phyloP scores from a whole-genome alignment of 371 early-diverging fungal species.

The Enterocytospora artemiae region DNA sequence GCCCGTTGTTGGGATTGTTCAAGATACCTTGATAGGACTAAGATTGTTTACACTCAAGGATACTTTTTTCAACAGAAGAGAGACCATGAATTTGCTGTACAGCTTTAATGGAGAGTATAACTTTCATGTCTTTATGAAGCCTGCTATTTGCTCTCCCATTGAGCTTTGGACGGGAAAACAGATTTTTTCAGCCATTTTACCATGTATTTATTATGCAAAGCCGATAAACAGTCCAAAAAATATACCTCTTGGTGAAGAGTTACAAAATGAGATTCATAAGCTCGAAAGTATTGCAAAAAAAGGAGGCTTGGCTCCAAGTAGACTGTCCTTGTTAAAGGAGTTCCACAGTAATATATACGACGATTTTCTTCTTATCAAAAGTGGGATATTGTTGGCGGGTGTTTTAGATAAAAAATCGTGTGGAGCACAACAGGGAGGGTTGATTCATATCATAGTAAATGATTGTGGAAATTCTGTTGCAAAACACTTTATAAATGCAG shows the following conservation, averaged over 20 bases:
- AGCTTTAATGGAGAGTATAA: slow-evolving; percentile 65
- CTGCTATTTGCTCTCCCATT: slow-evolving; percentile 82
- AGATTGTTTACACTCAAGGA: slow-evolving; percentile 87
- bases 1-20: slow-evolving; percentile 99
- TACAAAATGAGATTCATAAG: not conserved
- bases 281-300: not conserved
- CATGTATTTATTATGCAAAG: slow-evolving; percentile 62
- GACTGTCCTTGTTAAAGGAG: slow-evolving; percentile 7
- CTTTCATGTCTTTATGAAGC: slow-evolving; percentile 59
- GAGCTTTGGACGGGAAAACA: slow-evolving; percentile 97
- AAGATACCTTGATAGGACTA: slow-evolving; percentile 90
- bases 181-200: slow-evolving; percentile 78
- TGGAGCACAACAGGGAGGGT: slow-evolving; percentile 76
- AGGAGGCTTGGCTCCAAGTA: not conserved
- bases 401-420: slow-evolving; percentile 91
- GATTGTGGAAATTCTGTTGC: slow-evolving; percentile 82
- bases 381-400: slow-evolving; percentile 82
- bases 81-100: slow-evolving; percentile 71
- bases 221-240: slow-evolving; percentile 70
- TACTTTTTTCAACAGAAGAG: slow-evolving; percentile 72
- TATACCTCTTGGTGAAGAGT: not conserved
- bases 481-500: slow-evolving; percentile 78
- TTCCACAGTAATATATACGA: slow-evolving; percentile 49
- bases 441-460: slow-evolving; percentile 86
- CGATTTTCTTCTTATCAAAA: slow-evolving; percentile 69